Evolutionary conservation across 2,329 filamentous ascomycete species (phyloP).

Genomic region (Aspergillus sp.): DNA sequence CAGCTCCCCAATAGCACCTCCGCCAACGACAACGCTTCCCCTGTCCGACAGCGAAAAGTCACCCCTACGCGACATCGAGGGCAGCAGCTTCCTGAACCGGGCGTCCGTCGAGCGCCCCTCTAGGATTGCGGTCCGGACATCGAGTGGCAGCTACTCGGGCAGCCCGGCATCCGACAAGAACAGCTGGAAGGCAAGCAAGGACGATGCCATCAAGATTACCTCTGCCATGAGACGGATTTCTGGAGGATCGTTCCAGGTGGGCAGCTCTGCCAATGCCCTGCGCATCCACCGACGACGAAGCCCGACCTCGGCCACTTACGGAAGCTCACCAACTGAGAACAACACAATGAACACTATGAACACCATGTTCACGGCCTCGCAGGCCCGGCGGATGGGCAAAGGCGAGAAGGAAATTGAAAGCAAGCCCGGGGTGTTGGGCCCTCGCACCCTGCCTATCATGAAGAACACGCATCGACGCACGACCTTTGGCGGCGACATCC

Average conservation of each 20-base stretch:
- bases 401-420: constrained; percentile 59
- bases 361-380: constrained; percentile 64
- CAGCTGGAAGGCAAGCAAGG: constrained; percentile 49
- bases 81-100: constrained; percentile 52
- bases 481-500: constrained; percentile 45
- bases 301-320: constrained; percentile 51
- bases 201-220: constrained; percentile 56
- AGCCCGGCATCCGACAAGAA: constrained; percentile 52
- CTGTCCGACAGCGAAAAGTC: constrained; percentile 62
- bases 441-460: constrained; percentile 59
- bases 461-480: constrained; percentile 52
- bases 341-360: constrained; percentile 65
- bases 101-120: constrained; percentile 44
- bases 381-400: constrained; percentile 67
- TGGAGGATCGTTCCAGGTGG: constrained; percentile 42
- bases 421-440: constrained; percentile 62
- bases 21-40: constrained; percentile 59
- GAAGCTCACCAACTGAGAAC: constrained; percentile 59
- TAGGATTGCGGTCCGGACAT: constrained; percentile 42
- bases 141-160: constrained; percentile 38
- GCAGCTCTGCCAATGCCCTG: constrained; percentile 39
- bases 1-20: constrained; percentile 64
- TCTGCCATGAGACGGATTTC: constrained; percentile 60
- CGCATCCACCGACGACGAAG: constrained; percentile 58
- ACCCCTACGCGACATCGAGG: constrained; percentile 56